These are phyloP conservation scores for Botryotinia globosa DNA, from an alignment of 2,329 filamentous ascomycete genomes.

Conservation along the genomic window DNA sequence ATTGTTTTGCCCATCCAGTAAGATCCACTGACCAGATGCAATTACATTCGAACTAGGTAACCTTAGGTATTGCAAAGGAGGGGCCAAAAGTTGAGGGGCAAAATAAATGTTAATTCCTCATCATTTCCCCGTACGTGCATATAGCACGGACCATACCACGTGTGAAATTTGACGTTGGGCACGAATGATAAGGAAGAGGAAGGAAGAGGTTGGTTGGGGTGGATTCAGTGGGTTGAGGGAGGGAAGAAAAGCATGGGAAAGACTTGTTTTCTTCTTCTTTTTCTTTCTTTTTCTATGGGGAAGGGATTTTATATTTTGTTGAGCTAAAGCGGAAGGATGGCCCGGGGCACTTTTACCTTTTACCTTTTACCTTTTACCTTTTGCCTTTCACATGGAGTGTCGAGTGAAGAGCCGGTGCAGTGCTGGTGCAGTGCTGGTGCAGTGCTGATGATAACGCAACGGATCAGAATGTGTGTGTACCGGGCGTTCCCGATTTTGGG, in stretches of 20 bases:
- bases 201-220: not conserved
- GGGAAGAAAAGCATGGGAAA: not conserved
- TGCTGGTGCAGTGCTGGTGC: no score
- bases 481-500: slow-evolving; percentile 12
- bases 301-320: not conserved
- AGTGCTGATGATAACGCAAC: no score
- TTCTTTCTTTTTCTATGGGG: not conserved
- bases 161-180: slow-evolving; percentile 7
- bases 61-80: not conserved
- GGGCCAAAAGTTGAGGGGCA: not conserved
- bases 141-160: slow-evolving; percentile 3
- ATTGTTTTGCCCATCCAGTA: not conserved
- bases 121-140: not conserved
- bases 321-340: not conserved
- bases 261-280: no score
- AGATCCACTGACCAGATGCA: not conserved
- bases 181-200: not conserved
- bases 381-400: no score
- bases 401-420: not conserved
- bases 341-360: not conserved
- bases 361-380: no score
- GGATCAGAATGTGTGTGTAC: not conserved
- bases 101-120: not conserved
- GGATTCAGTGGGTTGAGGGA: not conserved
- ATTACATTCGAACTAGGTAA: not conserved